A percentile compares a stretch with the other conserved stretches of the same genome.
Conservation (phyloP, 441 rosid genomes). For the Euphorbia celastroides region DNA sequence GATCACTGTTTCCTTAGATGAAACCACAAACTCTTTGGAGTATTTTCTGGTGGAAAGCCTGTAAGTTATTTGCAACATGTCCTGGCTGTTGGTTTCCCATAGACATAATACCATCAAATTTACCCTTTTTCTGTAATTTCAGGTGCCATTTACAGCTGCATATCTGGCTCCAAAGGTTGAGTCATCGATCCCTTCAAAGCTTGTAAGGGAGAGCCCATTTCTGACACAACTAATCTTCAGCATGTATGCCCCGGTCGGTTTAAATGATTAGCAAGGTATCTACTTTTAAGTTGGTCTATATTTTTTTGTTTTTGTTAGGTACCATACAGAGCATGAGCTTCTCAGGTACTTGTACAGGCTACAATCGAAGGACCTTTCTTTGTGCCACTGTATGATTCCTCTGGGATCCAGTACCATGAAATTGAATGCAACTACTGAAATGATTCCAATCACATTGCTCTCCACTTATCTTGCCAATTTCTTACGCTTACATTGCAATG, state of each 20-base stretch:
- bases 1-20: slow-evolving; percentile 91
- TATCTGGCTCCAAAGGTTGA: slow-evolving; percentile 85
- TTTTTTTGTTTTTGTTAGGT: slow-evolving; percentile 36
- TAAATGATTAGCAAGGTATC: slow-evolving; percentile 17
- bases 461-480: slow-evolving; percentile 91
- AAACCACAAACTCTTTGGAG: slow-evolving; percentile 80
- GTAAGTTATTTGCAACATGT: slow-evolving; percentile 29
- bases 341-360: slow-evolving; percentile 76
- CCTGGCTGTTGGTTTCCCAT: slow-evolving; percentile 2
- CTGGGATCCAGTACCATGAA: slow-evolving; percentile 98
- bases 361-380: slow-evolving; percentile 82
- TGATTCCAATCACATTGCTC: slow-evolving; percentile 98
- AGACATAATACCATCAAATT: neutral
- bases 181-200: slow-evolving; percentile 55
- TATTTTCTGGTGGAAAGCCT: slow-evolving; percentile 67
- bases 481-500: slow-evolving; percentile 91
- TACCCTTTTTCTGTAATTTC: slow-evolving; percentile 17
- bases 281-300: slow-evolving; percentile 20
- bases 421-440: slow-evolving; percentile 89
- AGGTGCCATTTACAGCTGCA: slow-evolving; percentile 85
- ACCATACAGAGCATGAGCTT: slow-evolving; percentile 91
- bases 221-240: slow-evolving; percentile 77
- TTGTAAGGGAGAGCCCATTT: slow-evolving; percentile 67
- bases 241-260: slow-evolving; percentile 38
- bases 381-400: slow-evolving; percentile 99